Evolutionary conservation across 345 rosid genomes (phyloP).

Genomic region (Streptanthus diversifolius): DNA sequence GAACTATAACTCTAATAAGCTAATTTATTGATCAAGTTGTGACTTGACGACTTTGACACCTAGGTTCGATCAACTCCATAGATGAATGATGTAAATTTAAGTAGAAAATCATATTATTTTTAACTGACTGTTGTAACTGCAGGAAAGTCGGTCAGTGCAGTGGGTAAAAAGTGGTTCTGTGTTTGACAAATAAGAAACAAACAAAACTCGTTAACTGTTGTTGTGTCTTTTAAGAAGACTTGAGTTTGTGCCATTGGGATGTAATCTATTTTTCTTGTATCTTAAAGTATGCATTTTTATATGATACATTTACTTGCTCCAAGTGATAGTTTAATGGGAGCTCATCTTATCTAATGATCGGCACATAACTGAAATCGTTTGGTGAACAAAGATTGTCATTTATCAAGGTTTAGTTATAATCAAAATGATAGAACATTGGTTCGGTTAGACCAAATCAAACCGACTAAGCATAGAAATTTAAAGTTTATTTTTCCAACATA

Average conservation of each 20-base stretch:
- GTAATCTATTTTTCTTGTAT: not conserved
- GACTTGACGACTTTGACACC: not conserved
- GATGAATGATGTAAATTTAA: not conserved
- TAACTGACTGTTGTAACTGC: slow-evolving; percentile 16
- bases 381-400: slow-evolving; percentile 1
- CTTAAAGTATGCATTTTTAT: not conserved
- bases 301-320: no score
- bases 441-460: slow-evolving; percentile 9
- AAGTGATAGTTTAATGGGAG: not conserved
- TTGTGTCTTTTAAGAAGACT: slow-evolving; percentile 13
- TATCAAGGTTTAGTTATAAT: slow-evolving; percentile 2
- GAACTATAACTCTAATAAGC: not conserved
- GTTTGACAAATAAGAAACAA: slow-evolving; percentile 18
- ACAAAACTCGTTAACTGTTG: slow-evolving; percentile 1
- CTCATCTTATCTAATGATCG: not conserved
- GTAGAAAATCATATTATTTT: not conserved
- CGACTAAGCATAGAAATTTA: not conserved
- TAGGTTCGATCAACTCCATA: not conserved
- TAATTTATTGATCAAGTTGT: not conserved
- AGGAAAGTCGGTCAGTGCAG: slow-evolving; percentile 18
- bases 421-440: slow-evolving; percentile 6
- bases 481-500: slow-evolving; percentile 22
- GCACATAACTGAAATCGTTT: not conserved
- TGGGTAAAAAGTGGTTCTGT: slow-evolving; percentile 5
- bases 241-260: slow-evolving; percentile 18